These are phyloP conservation scores for Withania somnifera DNA, from an alignment of 305 asterid genomes.

Conservation along the genomic window DNA sequence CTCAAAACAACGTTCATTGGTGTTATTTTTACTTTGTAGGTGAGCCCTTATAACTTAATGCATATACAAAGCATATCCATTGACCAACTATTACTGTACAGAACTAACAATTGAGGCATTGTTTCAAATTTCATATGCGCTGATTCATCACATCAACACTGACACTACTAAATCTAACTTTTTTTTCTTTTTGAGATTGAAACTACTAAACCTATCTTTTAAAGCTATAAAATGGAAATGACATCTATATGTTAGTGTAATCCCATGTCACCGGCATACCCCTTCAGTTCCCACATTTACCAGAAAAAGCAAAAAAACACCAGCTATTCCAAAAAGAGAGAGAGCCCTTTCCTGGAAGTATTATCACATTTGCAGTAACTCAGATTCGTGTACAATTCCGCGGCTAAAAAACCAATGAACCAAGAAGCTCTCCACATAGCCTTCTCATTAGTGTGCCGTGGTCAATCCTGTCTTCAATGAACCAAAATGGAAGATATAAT, in stretches of 20 bases:
- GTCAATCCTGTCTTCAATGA: conserved; percentile 5
- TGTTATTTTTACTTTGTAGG: background rate
- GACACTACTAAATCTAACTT: background rate
- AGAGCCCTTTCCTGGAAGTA: background rate
- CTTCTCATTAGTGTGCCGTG: background rate
- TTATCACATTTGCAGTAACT: background rate
- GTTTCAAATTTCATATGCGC: background rate
- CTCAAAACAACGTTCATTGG: background rate
- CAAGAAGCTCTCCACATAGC: conserved; percentile 11
- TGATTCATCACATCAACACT: background rate
- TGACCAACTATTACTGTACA: background rate
- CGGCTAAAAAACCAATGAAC: background rate
- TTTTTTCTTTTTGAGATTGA: background rate
- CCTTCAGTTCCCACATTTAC: background rate
- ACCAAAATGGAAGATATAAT: conserved; percentile 45
- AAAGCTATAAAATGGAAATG: background rate
- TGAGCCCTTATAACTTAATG: background rate
- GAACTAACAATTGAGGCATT: background rate
- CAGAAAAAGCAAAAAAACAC: background rate
- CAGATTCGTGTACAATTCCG: background rate
- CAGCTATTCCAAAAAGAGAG: background rate
- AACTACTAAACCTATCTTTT: background rate
- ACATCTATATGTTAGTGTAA: background rate
- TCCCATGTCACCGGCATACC: background rate
- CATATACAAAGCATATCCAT: background rate